Conservation (phyloP, 2,329 filamentous ascomycete species). For the Colletotrichum navitas region DNA sequence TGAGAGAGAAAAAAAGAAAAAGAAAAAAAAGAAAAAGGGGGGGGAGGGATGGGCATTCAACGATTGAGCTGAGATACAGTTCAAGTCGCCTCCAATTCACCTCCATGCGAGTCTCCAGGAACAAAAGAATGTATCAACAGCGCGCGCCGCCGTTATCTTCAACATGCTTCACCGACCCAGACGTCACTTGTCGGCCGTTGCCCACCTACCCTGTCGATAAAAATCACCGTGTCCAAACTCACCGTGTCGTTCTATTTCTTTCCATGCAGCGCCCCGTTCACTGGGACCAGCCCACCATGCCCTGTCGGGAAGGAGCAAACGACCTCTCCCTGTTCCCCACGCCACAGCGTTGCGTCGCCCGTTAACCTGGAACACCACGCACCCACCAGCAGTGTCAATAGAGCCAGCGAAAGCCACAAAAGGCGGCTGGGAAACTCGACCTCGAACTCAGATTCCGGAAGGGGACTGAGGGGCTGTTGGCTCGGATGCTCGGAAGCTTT, state of each 20-base stretch:
- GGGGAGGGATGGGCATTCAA: not conserved
- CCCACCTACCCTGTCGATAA: not conserved
- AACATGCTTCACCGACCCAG: not conserved
- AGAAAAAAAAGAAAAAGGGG: not conserved
- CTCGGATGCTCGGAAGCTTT: not conserved
- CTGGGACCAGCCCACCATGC: conserved; percentile 23
- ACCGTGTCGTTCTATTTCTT: conserved; percentile 33
- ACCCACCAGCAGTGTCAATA: not conserved
- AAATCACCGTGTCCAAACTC: not conserved
- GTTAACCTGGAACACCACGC: conserved; percentile 20
- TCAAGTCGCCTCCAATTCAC: not conserved
- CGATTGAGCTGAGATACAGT: not conserved
- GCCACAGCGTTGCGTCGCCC: conserved; percentile 39
- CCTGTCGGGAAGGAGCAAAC: conserved; percentile 25
- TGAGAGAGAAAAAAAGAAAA: not conserved
- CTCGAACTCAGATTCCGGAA: conserved; percentile 2
- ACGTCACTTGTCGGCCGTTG: not conserved
- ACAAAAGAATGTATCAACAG: not conserved
- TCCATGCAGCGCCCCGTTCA: conserved; percentile 22
- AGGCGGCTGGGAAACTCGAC: not conserved
- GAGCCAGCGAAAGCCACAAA: not conserved
- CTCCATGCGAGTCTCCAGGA: not conserved
- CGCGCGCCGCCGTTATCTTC: not conserved
- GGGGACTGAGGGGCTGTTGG: conserved; percentile 26
- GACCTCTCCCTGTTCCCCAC: conserved; percentile 8